Percentiles rank a stretch among this genome's conserved stretches.
Evolutionary conservation across 2,329 filamentous ascomycete species (phyloP).

Genomic region (Biscogniauxia mediterranea): DNA sequence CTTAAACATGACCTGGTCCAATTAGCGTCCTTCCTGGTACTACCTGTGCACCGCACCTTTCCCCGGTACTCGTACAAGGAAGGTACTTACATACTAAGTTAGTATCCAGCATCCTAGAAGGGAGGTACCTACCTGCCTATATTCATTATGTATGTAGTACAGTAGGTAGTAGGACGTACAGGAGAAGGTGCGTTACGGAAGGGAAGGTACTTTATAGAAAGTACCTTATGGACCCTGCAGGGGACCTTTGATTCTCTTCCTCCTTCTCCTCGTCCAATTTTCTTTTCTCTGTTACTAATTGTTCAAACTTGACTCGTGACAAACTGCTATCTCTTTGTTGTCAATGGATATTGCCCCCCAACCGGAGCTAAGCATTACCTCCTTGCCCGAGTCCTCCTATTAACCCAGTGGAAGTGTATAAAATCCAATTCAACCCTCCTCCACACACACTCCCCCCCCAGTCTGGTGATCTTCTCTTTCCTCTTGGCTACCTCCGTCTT

Average conservation of each 20-base stretch:
- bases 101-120: no score
- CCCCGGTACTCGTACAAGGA: background rate
- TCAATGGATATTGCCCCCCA: conserved; percentile 12
- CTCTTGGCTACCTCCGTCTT: conserved; percentile 14
- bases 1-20: background rate
- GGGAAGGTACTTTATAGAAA: no score
- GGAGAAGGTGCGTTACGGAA: background rate
- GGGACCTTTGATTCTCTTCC: conserved; percentile 7
- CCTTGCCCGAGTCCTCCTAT: conserved; percentile 10
- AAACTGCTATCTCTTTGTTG: conserved; percentile 15
- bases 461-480: conserved; percentile 13
- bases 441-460: conserved; percentile 9
- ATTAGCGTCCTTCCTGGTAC: background rate
- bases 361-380: background rate
- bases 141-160: no score
- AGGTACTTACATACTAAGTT: no score
- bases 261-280: no score
- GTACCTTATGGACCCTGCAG: conserved; percentile 18
- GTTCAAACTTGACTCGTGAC: conserved; percentile 2
- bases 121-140: no score
- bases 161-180: no score
- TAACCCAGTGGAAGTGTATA: conserved; percentile 21
- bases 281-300: conserved; percentile 8
- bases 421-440: conserved; percentile 21
- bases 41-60: background rate